These are phyloP conservation scores for Hyaloperonospora arabidopsidis DNA, from an alignment of 352 stramenopile genomes.

Conservation along the genomic window DNA sequence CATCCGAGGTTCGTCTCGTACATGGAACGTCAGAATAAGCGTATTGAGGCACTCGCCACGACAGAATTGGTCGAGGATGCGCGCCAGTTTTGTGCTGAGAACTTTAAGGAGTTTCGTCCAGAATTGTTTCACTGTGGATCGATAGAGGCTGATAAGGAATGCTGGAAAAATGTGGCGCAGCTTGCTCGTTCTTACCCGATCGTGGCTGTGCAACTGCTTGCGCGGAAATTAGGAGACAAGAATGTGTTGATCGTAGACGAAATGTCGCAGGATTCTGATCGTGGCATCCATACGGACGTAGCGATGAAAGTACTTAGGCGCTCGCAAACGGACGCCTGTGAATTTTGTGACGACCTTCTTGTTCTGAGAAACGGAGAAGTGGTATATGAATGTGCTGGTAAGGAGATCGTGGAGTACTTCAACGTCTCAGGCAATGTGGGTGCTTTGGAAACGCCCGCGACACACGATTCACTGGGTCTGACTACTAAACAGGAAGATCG, in stretches of 20 bases:
- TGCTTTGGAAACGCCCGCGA: conserved; percentile 7
- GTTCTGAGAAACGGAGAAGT: conserved; percentile 18
- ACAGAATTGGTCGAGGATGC: conserved; percentile 15
- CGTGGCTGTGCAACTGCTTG: conserved; percentile 16
- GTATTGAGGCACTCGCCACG: conserved; percentile 11
- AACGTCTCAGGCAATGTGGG: conserved; percentile 18
- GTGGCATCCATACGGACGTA: conserved; percentile 9
- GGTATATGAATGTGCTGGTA: conserved; percentile 10
- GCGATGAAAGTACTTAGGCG: conserved; percentile 12
- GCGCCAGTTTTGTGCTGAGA: conserved; percentile 19
- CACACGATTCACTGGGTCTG: conserved; percentile 29
- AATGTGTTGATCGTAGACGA: conserved; percentile 22
- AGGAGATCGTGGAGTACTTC: conserved; percentile 18
- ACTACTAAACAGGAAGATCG: conserved; percentile 9
- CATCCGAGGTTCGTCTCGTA: conserved; percentile 17
- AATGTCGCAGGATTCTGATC: conserved; percentile 8
- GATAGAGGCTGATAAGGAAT: conserved; percentile 12
- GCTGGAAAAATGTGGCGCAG: conserved; percentile 11
- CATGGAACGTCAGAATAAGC: conserved; percentile 10
- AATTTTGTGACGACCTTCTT: conserved; percentile 21
- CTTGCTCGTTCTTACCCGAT: conserved; percentile 17
- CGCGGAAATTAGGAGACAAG: conserved; percentile 15
- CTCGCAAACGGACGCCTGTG: conserved; percentile 7
- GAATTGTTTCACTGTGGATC: conserved; percentile 12
- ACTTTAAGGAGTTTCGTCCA: conserved; percentile 15